Evolutionary conservation across 129 eudicot genomes (phyloP).

Genomic region (Cynara cardunculus): DNA sequence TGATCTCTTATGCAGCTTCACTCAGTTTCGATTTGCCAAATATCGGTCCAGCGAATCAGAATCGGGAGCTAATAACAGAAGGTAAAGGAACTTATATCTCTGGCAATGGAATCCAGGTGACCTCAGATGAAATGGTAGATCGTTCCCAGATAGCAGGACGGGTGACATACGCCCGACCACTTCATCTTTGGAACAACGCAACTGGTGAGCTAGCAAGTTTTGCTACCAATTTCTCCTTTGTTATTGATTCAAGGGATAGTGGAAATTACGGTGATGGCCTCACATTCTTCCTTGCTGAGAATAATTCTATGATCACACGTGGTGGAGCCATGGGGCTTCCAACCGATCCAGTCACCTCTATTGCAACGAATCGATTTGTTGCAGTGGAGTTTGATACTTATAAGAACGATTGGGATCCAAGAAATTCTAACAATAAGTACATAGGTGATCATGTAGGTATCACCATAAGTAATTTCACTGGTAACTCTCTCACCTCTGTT

Average conservation of each 20-base stretch:
- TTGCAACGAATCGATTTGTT: constrained; percentile 12
- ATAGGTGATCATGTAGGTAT: constrained; percentile 34
- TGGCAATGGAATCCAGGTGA: constrained; percentile 21
- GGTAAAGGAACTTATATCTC: too few relatives aligned
- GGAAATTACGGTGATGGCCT: constrained; percentile 5
- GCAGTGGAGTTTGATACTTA: constrained; percentile 47
- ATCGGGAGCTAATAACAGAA: too few relatives aligned
- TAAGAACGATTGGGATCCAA: constrained; percentile 4
- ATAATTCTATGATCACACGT: neutral
- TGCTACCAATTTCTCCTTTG: constrained; percentile 32
- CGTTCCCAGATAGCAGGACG: neutral
- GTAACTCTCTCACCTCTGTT: constrained; percentile 20
- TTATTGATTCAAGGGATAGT: neutral
- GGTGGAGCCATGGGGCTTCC: constrained; percentile 8
- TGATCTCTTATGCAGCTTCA: too few relatives aligned
- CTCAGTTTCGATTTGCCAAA: too few relatives aligned
- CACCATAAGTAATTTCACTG: constrained; percentile 19
- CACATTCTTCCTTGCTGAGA: constrained; percentile 28
- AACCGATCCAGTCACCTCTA: neutral
- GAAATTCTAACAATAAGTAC: neutral
- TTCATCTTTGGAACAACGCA: constrained; percentile 30
- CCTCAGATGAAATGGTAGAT: neutral
- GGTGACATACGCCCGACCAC: constrained; percentile 15
- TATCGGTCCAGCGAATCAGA: too few relatives aligned
- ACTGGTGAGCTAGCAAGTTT: constrained; percentile 31